phyloP scores from a whole-genome alignment of 805 yeast species.

The Saturnispora halmiae region DNA sequence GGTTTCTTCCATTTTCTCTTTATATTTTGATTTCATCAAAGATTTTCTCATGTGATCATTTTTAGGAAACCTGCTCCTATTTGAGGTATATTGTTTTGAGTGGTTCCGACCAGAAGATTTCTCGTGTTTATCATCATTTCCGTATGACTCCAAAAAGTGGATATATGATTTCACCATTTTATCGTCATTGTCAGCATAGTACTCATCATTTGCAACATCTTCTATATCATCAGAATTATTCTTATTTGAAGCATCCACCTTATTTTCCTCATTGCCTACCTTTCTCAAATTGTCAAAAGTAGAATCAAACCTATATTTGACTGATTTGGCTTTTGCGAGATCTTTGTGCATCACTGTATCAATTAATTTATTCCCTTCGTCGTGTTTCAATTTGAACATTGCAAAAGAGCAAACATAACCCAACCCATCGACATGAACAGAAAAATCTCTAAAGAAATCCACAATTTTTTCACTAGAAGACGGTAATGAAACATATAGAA shows the following conservation, averaged over 20 bases:
- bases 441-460: conserved; percentile 84
- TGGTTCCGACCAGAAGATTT: not conserved
- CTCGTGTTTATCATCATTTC: conserved; percentile 26
- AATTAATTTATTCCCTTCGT: conserved; percentile 27
- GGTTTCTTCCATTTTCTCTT: conserved; percentile 21
- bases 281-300: conserved; percentile 15
- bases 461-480: conserved; percentile 63
- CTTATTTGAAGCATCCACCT: conserved; percentile 7
- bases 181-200: conserved; percentile 52
- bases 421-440: conserved; percentile 86
- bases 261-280: conserved; percentile 13
- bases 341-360: not conserved
- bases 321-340: conserved; percentile 8
- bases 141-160: conserved; percentile 81
- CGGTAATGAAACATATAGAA: conserved; percentile 80
- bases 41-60: conserved; percentile 2
- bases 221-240: conserved; percentile 10
- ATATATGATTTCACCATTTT: conserved; percentile 89
- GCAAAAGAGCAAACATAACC: conserved; percentile 95
- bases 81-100: not conserved
- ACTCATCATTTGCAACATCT: conserved; percentile 31
- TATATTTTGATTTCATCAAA: not conserved
- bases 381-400: conserved; percentile 72
- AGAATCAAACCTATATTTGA: conserved; percentile 19
- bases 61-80: not conserved